Conservation (phyloP, 495 filamentous ascomycete genomes). For the Staphylotrichum tortipilum region DNA sequence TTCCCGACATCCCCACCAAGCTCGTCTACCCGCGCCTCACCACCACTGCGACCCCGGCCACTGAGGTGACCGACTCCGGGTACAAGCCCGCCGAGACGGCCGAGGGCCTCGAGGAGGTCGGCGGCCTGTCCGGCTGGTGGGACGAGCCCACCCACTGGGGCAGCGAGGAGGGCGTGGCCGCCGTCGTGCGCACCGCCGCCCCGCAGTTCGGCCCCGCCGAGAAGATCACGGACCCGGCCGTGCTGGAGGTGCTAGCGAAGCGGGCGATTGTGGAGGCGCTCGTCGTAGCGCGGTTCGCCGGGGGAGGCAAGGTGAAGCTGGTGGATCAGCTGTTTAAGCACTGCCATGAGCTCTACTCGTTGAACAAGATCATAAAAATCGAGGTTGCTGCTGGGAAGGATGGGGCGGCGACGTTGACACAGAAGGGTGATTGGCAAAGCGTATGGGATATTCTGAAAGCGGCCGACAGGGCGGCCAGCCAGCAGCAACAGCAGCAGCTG, state of each 20-base stretch:
- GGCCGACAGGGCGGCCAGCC: slow-evolving; percentile 5
- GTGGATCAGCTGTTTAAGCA: slow-evolving; percentile 6
- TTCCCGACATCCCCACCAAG: slow-evolving; percentile 8
- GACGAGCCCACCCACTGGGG: slow-evolving; percentile 36
- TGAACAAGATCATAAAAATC: slow-evolving; percentile 11
- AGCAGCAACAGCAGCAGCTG: neutral
- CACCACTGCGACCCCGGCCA: slow-evolving; percentile 6
- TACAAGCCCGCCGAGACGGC: slow-evolving; percentile 53
- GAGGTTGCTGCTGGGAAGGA: slow-evolving; percentile 11
- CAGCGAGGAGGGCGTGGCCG: slow-evolving; percentile 2
- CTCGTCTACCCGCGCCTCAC: slow-evolving; percentile 16
- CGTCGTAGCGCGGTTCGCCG: slow-evolving; percentile 37
- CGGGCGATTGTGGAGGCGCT: slow-evolving; percentile 54
- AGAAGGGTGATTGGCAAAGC: neutral
- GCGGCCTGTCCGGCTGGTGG: slow-evolving; percentile 44
- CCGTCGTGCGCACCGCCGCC: slow-evolving; percentile 22
- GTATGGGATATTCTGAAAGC: slow-evolving; percentile 4
- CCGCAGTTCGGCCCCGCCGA: slow-evolving; percentile 30
- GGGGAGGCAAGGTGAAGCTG: slow-evolving; percentile 13
- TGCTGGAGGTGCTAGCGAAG: slow-evolving; percentile 43
- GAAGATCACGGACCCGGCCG: slow-evolving; percentile 28
- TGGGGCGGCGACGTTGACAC: slow-evolving; percentile 19
- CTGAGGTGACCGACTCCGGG: slow-evolving; percentile 27
- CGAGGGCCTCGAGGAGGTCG: slow-evolving; percentile 51
- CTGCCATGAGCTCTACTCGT: neutral